Conservation (phyloP, 2,329 filamentous ascomycete species). For the Penicillium sp. region DNA sequence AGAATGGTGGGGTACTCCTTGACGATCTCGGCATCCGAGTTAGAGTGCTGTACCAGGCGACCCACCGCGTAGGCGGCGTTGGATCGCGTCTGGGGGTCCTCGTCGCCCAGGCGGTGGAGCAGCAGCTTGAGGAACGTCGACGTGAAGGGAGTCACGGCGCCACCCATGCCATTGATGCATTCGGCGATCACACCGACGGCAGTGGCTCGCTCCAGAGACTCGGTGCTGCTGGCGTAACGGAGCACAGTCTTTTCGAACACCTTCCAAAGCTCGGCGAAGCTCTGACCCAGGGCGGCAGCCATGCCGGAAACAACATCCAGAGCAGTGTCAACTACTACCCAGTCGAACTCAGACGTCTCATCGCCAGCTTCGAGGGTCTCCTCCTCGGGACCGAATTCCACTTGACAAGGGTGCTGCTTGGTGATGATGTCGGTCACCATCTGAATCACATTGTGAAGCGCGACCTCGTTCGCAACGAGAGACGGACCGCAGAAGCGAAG, state of each 20-base stretch:
- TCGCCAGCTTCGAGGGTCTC: conserved; percentile 66
- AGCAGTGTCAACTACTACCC: conserved; percentile 91
- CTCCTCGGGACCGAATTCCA: conserved; percentile 76
- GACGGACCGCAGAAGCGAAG: conserved; percentile 87
- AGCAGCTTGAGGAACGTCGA: conserved; percentile 69
- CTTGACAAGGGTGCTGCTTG: conserved; percentile 86
- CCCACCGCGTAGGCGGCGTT: conserved; percentile 91
- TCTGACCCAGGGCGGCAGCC: conserved; percentile 69
- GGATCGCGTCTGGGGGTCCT: conserved; percentile 86
- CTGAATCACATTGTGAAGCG: conserved; percentile 69
- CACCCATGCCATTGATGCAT: conserved; percentile 77
- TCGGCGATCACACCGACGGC: conserved; percentile 90
- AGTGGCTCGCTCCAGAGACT: conserved; percentile 80
- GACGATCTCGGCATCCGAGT: conserved; percentile 65
- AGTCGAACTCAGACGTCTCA: conserved; percentile 92
- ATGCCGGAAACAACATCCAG: conserved; percentile 85
- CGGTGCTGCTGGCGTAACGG: conserved; percentile 79
- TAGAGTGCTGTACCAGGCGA: conserved; percentile 74
- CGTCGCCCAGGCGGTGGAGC: conserved; percentile 78
- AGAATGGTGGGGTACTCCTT: conserved; percentile 72
- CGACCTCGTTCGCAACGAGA: conserved; percentile 66
- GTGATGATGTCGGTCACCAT: conserved; percentile 74
- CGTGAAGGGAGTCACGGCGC: conserved; percentile 75
- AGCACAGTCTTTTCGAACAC: conserved; percentile 88
- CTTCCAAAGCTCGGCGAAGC: conserved; percentile 87